These are phyloP conservation scores for Aspergillus mulundensis DNA, from an alignment of 495 filamentous ascomycete genomes.

Conservation along the genomic window DNA sequence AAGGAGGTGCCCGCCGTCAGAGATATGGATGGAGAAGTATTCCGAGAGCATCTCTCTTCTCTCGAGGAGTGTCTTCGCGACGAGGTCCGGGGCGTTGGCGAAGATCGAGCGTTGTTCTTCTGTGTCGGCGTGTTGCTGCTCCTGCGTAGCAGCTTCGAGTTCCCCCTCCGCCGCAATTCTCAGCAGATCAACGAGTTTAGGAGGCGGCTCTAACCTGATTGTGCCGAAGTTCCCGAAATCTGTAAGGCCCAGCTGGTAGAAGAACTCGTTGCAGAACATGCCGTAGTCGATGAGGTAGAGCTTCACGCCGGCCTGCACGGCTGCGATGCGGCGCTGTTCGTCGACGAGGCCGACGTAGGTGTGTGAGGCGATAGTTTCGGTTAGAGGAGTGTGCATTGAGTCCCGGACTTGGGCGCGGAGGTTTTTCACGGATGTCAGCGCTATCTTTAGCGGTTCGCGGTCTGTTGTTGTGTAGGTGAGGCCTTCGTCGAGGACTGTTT, in stretches of 20 bases:
- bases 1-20: slow-evolving; percentile 67
- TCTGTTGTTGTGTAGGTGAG: slow-evolving; percentile 68
- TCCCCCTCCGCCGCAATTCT: slow-evolving; percentile 69
- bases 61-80: slow-evolving; percentile 61
- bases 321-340: slow-evolving; percentile 77
- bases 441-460: slow-evolving; percentile 63
- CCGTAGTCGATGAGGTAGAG: slow-evolving; percentile 95
- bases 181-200: slow-evolving; percentile 68
- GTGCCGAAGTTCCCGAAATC: slow-evolving; percentile 94
- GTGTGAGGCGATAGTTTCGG: slow-evolving; percentile 82
- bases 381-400: slow-evolving; percentile 82
- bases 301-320: slow-evolving; percentile 90
- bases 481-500: slow-evolving; percentile 38
- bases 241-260: slow-evolving; percentile 94
- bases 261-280: slow-evolving; percentile 80
- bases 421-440: slow-evolving; percentile 73
- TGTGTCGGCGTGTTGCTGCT: slow-evolving; percentile 5
- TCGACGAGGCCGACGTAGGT: slow-evolving; percentile 95
- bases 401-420: slow-evolving; percentile 79
- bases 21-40: slow-evolving; percentile 87
- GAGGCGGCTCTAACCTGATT: slow-evolving; percentile 73
- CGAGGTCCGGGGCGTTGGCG: slow-evolving; percentile 57
- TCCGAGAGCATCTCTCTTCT: slow-evolving; percentile 83
- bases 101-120: slow-evolving; percentile 59
- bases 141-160: slow-evolving; percentile 20